Conservation (phyloP, 331 rosid species). For the Arachis monticola region DNA sequence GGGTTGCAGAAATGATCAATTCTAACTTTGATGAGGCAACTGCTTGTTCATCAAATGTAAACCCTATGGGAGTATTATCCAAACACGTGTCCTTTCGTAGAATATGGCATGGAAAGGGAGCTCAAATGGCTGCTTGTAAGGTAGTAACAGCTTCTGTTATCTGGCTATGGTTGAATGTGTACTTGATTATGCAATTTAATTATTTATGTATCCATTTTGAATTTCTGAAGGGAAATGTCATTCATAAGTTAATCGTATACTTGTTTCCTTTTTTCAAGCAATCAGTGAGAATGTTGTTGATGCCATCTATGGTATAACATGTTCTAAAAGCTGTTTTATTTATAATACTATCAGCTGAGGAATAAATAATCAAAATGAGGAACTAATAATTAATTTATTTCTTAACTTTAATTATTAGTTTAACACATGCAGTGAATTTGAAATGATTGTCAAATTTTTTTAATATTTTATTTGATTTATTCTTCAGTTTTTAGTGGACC, state of each 20-base stretch:
- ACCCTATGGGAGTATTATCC: conserved; percentile 68
- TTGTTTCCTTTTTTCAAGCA: conserved; percentile 21
- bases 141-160: conserved; percentile 43
- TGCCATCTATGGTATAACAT: conserved; percentile 20
- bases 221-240: conserved; percentile 23
- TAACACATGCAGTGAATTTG: conserved; percentile 3
- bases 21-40: conserved; percentile 61
- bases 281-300: conserved; percentile 8
- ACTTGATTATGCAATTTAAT: conserved; percentile 23
- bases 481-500: conserved; percentile 13
- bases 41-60: conserved; percentile 52
- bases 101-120: conserved; percentile 99
- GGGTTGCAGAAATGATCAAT: conserved; percentile 79
- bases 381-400: neutral
- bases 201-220: neutral
- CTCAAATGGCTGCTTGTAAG: conserved; percentile 88
- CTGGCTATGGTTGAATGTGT: conserved; percentile 21
- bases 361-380: neutral
- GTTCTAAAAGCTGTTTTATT: conserved; percentile 15
- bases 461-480: conserved; percentile 27
- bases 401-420: conserved; percentile 1
- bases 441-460: neutral
- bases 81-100: conserved; percentile 72
- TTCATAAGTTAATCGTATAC: conserved; percentile 3
- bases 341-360: conserved; percentile 25